A percentile compares a stretch with the other conserved stretches of the same genome.
phyloP scores from a whole-genome alignment of 2,329 filamentous ascomycete species.

The Ascochyta pisi region DNA sequence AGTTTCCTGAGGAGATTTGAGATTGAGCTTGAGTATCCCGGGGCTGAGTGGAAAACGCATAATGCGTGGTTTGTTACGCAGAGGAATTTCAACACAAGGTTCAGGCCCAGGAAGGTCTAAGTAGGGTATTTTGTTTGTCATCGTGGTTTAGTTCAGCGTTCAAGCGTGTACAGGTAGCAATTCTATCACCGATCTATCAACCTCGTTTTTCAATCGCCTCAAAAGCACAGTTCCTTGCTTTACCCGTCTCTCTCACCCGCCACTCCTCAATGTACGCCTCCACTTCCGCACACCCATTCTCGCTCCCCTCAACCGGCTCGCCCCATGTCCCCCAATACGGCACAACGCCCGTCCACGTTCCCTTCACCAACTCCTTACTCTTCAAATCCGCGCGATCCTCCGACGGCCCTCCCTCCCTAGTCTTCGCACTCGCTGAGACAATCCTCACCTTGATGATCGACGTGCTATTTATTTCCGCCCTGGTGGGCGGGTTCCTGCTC shows the following conservation, averaged over 20 bases:
- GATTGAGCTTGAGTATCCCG: slow-evolving; percentile 51
- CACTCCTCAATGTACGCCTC: slow-evolving; percentile 66
- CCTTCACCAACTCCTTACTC: slow-evolving; percentile 29
- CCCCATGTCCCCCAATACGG: slow-evolving; percentile 45
- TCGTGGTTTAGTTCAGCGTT: background rate
- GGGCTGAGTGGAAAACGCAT: slow-evolving; percentile 54
- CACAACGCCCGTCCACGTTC: slow-evolving; percentile 47
- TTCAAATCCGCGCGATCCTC: slow-evolving; percentile 45
- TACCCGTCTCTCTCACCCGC: slow-evolving; percentile 35
- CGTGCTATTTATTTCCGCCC: slow-evolving; percentile 39
- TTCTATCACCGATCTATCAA: background rate
- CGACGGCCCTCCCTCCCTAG: slow-evolving; percentile 41
- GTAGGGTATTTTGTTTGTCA: background rate
- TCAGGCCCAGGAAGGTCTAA: slow-evolving; percentile 39
- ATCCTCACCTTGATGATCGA: slow-evolving; percentile 39
- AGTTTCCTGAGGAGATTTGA: slow-evolving; percentile 71
- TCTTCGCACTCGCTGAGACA: slow-evolving; percentile 42
- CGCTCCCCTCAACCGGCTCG: slow-evolving; percentile 35
- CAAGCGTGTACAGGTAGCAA: background rate
- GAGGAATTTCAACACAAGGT: slow-evolving; percentile 53
- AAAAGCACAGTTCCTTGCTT: slow-evolving; percentile 32
- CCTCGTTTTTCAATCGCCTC: slow-evolving; percentile 29
- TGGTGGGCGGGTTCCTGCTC: slow-evolving; percentile 37
- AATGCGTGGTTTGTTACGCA: slow-evolving; percentile 64
- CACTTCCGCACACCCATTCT: slow-evolving; percentile 58